A percentile compares a stretch with the other conserved stretches of the same genome.
Conservation (phyloP, 2,329 filamentous ascomycete genomes). For the Cylindrodendrum hubeiense region DNA sequence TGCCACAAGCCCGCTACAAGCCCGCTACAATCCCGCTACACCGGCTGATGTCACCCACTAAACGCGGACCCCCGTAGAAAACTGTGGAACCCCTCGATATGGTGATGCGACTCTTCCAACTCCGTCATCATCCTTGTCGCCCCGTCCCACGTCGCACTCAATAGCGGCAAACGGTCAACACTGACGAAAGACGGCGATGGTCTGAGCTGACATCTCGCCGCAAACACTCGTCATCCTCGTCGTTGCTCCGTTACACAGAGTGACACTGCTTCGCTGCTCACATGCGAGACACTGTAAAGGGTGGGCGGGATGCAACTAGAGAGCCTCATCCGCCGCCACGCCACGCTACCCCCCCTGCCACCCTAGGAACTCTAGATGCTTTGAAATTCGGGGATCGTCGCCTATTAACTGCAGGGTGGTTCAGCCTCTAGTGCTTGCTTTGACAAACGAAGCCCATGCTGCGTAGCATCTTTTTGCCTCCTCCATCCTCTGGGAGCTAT, state of each 20-base stretch:
- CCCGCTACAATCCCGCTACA: slow-evolving; percentile 10
- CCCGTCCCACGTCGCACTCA: not conserved
- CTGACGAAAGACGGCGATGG: not conserved
- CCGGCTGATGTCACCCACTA: slow-evolving; percentile 40
- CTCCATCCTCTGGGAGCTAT: not conserved
- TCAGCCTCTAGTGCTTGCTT: not conserved
- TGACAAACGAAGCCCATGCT: not conserved
- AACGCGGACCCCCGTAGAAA: not conserved
- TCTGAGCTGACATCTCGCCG: not conserved
- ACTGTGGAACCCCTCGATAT: not conserved
- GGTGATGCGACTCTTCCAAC: not conserved
- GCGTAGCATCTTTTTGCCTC: not conserved
- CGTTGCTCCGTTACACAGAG: not conserved
- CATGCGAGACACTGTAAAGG: not conserved
- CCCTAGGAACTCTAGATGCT: not conserved
- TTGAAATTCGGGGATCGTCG: not conserved
- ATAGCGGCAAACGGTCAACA: too few species aligned
- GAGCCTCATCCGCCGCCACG: not conserved
- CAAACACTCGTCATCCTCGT: not conserved
- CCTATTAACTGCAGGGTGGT: not conserved
- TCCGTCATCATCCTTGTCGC: not conserved
- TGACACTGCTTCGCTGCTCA: not conserved
- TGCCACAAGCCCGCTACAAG: not conserved
- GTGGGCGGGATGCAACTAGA: not conserved
- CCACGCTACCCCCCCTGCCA: not conserved